Evolutionary conservation across 345 rosid species (phyloP), one percentile per base, ranked within the genome.

Genomic region (Corymbia maculata): DNA sequence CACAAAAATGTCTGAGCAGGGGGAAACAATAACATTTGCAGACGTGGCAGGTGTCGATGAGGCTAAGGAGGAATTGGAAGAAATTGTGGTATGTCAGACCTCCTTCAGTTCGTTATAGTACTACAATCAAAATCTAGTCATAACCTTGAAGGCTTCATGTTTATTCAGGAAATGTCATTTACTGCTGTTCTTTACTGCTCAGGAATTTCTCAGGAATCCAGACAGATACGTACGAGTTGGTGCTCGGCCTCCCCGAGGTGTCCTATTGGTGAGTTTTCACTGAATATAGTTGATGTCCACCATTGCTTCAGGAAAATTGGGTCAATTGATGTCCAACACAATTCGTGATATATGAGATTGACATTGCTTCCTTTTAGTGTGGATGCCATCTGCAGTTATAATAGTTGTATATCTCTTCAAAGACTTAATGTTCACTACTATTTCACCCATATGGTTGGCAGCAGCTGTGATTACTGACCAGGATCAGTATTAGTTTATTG

Each of bases 41-140:
- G 99, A 98, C 88, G 98, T 98, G 90, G 99, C 99, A 51, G 99
- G 99, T 88, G 96, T 97, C 42, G 98, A 98, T 93, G 99, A 97
- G 91, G 99, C 99, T 22, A 98, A 96, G 92, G 99, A 98, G 92
- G 99, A 98, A 93, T 93, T 98, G 50, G 98, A 98, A 93, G 99
- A 98, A 92, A 98, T 98, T 70, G 99, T 98, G 94, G 99, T 98
- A 94, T 86, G 92, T 87, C 89, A 85, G 88, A 70, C 51, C 70
- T 89, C 45, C 47, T 70, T 86, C 26, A 32, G 47, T 51, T 52
- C 82, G 42, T 75, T 42, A 9, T 75, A 49, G 28, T 75, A 75
- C 82, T 42, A 42, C 49, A 36, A 75, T 19, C 82, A 75, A 75
- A 10, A 24, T 47, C 66, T 52, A 44, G 85, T 88, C 30, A 8